Percentiles rank a stretch among this genome's conserved stretches.
Conservation (phyloP, 1,284 basidiomycete species). For the Fomitiporia mediterranea region DNA sequence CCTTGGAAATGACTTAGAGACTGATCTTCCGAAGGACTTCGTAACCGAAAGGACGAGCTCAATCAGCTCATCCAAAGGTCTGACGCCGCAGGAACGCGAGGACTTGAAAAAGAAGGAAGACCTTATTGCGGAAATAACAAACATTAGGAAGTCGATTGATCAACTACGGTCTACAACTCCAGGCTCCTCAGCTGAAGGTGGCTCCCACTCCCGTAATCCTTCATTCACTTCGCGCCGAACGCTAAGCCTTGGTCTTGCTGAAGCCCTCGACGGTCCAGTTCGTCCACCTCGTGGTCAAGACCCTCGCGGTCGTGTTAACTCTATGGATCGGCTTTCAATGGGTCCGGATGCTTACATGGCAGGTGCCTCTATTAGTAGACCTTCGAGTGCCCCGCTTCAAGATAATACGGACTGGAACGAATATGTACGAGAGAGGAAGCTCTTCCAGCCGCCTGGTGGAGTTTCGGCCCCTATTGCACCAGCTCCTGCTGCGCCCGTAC, state of each 20-base stretch:
- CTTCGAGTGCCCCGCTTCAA: constrained; percentile 64
- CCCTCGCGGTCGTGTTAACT: constrained; percentile 60
- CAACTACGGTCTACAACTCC: constrained; percentile 64
- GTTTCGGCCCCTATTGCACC: constrained; percentile 67
- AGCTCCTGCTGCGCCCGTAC: constrained; percentile 41
- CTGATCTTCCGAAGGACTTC: constrained; percentile 65
- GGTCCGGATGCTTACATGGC: constrained; percentile 31
- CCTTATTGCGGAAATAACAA: constrained; percentile 70
- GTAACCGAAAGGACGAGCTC: constrained; percentile 35
- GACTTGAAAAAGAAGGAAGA: constrained; percentile 64
- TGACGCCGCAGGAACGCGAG: constrained; percentile 44
- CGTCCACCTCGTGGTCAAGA: constrained; percentile 63
- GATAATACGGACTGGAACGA: constrained; percentile 67
- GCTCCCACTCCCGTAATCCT: constrained; percentile 52
- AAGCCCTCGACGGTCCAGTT: constrained; percentile 42
- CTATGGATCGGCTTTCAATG: constrained; percentile 57
- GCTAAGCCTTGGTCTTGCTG: constrained; percentile 57
- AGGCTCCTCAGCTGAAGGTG: constrained; percentile 46
- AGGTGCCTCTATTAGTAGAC: constrained; percentile 55
- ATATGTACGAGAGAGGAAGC: constrained; percentile 74
- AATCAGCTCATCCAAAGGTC: constrained; percentile 26
- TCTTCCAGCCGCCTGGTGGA: constrained; percentile 77
- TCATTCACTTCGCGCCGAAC: constrained; percentile 64
- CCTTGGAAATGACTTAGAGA: constrained; percentile 65
- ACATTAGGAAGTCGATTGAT: constrained; percentile 73